These are phyloP conservation scores for Rhizophora apiculata DNA, from an alignment of 345 rosid species.

Conservation along the genomic window DNA sequence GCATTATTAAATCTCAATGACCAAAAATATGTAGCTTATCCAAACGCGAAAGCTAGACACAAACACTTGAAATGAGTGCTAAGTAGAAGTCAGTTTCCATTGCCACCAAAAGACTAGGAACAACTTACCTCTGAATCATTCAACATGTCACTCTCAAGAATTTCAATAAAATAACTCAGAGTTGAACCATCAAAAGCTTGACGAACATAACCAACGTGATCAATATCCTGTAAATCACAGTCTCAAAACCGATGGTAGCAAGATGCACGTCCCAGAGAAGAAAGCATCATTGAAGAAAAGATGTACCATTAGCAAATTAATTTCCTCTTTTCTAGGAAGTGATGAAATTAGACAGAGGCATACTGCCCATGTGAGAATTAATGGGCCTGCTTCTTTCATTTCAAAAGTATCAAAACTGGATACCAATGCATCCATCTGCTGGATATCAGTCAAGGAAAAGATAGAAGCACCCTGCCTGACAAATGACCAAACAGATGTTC, in stretches of 20 bases:
- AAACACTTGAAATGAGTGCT: neutral
- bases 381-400: conserved; percentile 70
- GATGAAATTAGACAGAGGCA: conserved; percentile 81
- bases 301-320: conserved; percentile 56
- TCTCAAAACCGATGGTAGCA: conserved; percentile 9
- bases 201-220: conserved; percentile 74
- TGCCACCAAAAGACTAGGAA: conserved; percentile 10
- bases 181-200: conserved; percentile 89
- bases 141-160: conserved; percentile 65
- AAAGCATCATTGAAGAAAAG: conserved; percentile 11
- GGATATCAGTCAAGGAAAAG: conserved; percentile 67
- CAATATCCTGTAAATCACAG: conserved; percentile 61
- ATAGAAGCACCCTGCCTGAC: conserved; percentile 54
- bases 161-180: conserved; percentile 59
- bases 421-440: conserved; percentile 81
- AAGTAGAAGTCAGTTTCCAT: conserved; percentile 9
- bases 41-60: conserved; percentile 6
- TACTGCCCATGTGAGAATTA: conserved; percentile 89
- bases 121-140: conserved; percentile 71
- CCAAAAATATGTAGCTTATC: neutral
- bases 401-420: conserved; percentile 61
- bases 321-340: conserved; percentile 69
- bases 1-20: no score
- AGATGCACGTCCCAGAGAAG: conserved; percentile 13
- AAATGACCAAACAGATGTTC: conserved; percentile 23